Percentiles rank a stretch among this genome's conserved stretches.
These are phyloP conservation scores for Rhodotorula graminis DNA, from an alignment of 768 basidiomycete genomes.

Conservation along the genomic window DNA sequence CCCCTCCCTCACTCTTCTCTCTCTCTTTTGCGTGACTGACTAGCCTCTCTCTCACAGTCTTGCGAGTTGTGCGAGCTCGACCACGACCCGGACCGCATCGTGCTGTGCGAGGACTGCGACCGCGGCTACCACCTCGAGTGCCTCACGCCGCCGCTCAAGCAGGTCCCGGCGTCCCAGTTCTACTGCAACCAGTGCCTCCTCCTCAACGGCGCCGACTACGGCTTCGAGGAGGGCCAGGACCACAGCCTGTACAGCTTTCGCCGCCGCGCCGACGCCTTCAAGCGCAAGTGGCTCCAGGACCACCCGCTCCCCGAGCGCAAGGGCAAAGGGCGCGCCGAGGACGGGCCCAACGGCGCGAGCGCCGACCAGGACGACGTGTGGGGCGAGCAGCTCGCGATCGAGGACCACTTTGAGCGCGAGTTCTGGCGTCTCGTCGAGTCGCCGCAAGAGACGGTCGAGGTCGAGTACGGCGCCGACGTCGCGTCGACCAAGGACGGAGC, in stretches of 20 bases:
- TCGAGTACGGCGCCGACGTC: conserved; percentile 99
- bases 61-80: conserved; percentile 93
- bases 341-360: conserved; percentile 9
- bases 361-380: conserved; percentile 33
- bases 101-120: conserved; percentile 84
- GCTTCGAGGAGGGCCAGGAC: conserved; percentile 96
- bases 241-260: conserved; percentile 88
- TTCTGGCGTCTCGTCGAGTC: conserved; percentile 96
- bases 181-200: conserved; percentile 88
- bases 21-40: no score
- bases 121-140: conserved; percentile 95
- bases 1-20: no score
- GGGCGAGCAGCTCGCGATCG: conserved; percentile 54
- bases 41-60: conserved; percentile 46
- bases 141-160: conserved; percentile 78
- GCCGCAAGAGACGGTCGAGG: conserved; percentile 82
- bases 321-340: conserved; percentile 56
- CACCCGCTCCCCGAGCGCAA: conserved; percentile 51
- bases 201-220: conserved; percentile 89
- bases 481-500: conserved; percentile 97
- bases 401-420: conserved; percentile 86
- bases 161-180: conserved; percentile 91
- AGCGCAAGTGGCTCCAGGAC: conserved; percentile 76
- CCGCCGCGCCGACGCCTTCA: conserved; percentile 81
- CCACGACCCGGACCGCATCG: conserved; percentile 78